Evolutionary conservation across 2,329 filamentous ascomycete species (phyloP), one percentile per base, ranked within the genome.

Genomic region (Allantophomopsis lycopodina): DNA sequence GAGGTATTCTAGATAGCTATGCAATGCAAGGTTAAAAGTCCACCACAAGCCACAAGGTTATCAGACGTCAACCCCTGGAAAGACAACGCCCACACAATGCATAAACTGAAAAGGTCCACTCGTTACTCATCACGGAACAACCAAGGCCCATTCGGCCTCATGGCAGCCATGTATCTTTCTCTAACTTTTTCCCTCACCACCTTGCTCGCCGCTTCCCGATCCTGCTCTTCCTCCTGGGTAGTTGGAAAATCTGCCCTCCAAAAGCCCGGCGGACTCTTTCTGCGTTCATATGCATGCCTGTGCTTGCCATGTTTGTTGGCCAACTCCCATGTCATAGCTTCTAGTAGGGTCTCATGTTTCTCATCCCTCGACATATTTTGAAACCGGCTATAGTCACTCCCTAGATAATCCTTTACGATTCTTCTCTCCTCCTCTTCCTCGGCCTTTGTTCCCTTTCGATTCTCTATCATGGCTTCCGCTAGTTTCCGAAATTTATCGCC

Each of bases 161-260:
- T 82, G 1, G 91, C 88, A 55, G 96, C 87, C 37, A 78, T 68
- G 60, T 85, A 82, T 52, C 87, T 73, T 52, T 84, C 77, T 47
- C 77, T 70, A 2, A 95, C 68, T 41, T 74, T 69, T 37, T 74
- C 65, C 47, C 68, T 70, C 53, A 83, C 79, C 43, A 73, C 62
- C 49, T 67, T 68, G n/a, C 65, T 67, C 0, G 81, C 82, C 53
- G 78, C 76, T 43, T 70, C 68, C 42, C 72, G 72, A 50, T 89
- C 76, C 39, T 67, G 63, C 48, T 73, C 65, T 20, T 79, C 60
- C 58, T 95, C 84, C 56, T 96, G 91, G 1, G 91, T 95, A 18
- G 65, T 76, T 1, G 89, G 88, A 55, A 98, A 94, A 49, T 94
- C 89, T 2, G 81, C 72, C 40, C 84, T 71, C 91, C 91, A 98